A percentile compares a stretch with the other conserved stretches of the same genome.
Conservation (phyloP, 768 basidiomycete genomes). For the Lactarius tabidus region DNA sequence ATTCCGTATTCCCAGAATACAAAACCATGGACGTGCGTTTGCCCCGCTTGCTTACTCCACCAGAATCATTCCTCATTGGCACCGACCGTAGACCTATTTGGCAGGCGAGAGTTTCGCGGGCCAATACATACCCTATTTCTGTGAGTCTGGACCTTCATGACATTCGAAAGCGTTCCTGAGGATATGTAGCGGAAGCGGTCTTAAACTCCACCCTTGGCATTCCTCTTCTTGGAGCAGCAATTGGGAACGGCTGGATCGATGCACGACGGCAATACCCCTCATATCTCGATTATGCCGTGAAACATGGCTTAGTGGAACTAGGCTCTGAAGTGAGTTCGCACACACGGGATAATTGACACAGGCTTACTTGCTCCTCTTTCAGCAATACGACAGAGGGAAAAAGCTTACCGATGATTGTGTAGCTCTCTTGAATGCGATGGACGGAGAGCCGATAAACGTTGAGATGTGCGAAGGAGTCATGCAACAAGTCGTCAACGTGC, state of each 20-base stretch:
- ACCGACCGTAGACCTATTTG: constrained; percentile 73
- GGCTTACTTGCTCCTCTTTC: constrained; percentile 2
- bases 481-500: constrained; percentile 35
- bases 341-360: neutral
- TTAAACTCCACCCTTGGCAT: constrained; percentile 55
- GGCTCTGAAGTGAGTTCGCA: constrained; percentile 55
- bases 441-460: constrained; percentile 55
- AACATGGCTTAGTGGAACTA: constrained; percentile 71
- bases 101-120: constrained; percentile 97
- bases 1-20: constrained; percentile 88
- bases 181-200: constrained; percentile 64
- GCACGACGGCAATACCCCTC: constrained; percentile 82
- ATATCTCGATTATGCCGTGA: constrained; percentile 81
- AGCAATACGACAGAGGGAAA: constrained; percentile 64
- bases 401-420: constrained; percentile 58
- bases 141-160: constrained; percentile 37
- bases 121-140: constrained; percentile 96
- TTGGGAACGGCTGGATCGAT: constrained; percentile 99
- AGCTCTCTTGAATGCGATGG: constrained; percentile 38
- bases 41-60: neutral
- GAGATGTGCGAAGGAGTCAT: constrained; percentile 59
- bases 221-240: constrained; percentile 75
- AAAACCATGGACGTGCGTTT: constrained; percentile 69
- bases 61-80: neutral
- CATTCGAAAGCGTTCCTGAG: neutral